A percentile compares a stretch with the other conserved stretches of the same genome.
Conservation (phyloP, 2,329 filamentous ascomycete species). For the Xenoacremonium recifei region DNA sequence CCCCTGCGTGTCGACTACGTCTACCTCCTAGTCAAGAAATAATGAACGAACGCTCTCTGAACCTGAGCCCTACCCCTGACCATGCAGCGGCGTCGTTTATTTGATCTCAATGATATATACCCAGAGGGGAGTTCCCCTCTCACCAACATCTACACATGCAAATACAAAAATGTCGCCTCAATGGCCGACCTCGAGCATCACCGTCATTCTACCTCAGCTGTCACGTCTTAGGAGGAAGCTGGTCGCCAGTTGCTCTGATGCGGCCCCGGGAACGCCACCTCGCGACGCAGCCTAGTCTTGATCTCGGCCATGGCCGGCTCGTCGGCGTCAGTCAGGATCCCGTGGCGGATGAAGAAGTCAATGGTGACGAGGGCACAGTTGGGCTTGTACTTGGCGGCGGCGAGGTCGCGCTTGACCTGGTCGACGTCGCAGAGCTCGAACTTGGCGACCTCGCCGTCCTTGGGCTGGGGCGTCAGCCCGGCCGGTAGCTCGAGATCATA, state of each 20-base stretch:
- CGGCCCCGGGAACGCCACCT: conserved; percentile 75
- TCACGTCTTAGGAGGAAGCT: too few species aligned
- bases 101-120: neutral
- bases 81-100: too few species aligned
- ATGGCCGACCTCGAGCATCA: neutral
- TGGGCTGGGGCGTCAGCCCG: conserved; percentile 68
- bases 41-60: conserved; percentile 16
- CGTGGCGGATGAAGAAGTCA: conserved; percentile 87
- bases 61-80: neutral
- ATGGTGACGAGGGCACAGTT: conserved; percentile 84
- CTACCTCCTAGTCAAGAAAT: conserved; percentile 94
- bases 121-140: neutral
- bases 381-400: conserved; percentile 79
- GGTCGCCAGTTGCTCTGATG: conserved; percentile 41
- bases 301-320: conserved; percentile 80
- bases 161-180: neutral
- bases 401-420: conserved; percentile 70
- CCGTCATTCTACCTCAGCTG: neutral
- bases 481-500: conserved; percentile 80
- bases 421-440: conserved; percentile 77
- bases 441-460: conserved; percentile 84
- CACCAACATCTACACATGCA: neutral
- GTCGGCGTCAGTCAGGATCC: conserved; percentile 74
- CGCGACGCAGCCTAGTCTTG: conserved; percentile 70
- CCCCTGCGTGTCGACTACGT: conserved; percentile 89